Base-by-base conservation (phyloP, 805 yeast species). In the Metschnikowia vanudenii region DNA sequence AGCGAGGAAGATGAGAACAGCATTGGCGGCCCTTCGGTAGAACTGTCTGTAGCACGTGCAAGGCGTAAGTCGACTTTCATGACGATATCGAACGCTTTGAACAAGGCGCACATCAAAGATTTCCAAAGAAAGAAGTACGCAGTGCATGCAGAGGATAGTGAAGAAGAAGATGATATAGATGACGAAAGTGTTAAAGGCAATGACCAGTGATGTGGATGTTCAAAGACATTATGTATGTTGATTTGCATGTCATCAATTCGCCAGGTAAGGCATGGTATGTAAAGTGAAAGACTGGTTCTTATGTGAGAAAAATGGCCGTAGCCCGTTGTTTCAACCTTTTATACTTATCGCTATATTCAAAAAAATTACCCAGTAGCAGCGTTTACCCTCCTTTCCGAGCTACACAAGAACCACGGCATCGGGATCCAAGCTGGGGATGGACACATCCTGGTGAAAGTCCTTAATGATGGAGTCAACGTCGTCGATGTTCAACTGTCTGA, bases 401-500 rank as follows among this genome's bases (percentile, higher is more conserved):
- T 36, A 45, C 4, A 24, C 41, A 20, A 45, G 41, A 10, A 31
- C 44, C 14, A 45, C 49, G 7, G 49, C 49, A 33, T 52, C 53
- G 2, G 55, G 52, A 32, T 46, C 55, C 43, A 53, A 45, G 35
- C 50, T 41, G 14, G 88, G 88, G 18, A 86, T 80, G 20, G 80
- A 64, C 41, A 80, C 74, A 56, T 82, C 88, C 39, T 89, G 85
- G 68, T 92, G 99, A 81, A 67, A 92, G 55, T 91, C 96, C 70
- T 90, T 88, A 65, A 92, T 92, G 61, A 92, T 90, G 29, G 97
- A 88, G 71, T 92, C 99, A 47, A 94, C 98, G 70, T 92, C 99
- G 67, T 94, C 98, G 62, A 92, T 91, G 67, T 85, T 88, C 65
- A 94, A 79, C 49, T 89, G 94, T 71, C 98, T 82, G 49, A 94